phyloP scores from a whole-genome alignment of 495 filamentous ascomycete species.

The Tuber magnatum region DNA sequence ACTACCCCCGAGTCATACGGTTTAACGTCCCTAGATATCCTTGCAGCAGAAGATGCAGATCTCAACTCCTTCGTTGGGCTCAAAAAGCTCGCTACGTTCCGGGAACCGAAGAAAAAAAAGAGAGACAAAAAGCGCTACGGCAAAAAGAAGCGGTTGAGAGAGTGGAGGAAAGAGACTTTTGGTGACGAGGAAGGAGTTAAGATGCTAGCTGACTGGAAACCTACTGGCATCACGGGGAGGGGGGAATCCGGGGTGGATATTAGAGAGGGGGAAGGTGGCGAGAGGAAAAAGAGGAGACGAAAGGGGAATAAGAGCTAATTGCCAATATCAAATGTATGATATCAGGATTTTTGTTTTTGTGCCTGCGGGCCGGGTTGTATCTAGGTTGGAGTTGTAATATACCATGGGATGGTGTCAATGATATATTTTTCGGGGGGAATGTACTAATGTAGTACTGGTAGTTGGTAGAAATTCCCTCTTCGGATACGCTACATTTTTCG shows the following conservation, averaged over 20 bases:
- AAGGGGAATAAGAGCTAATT: constrained; percentile 33
- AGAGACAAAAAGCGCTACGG: constrained; percentile 78
- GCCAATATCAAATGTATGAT: neutral
- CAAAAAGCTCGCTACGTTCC: constrained; percentile 87
- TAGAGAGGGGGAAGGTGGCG: constrained; percentile 17
- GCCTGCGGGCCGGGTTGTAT: neutral
- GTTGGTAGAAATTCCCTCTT: neutral
- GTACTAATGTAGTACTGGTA: no score
- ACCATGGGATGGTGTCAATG: neutral
- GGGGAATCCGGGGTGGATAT: constrained; percentile 13
- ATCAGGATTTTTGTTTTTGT: neutral
- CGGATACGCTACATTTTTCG: no score
- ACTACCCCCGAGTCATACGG: constrained; percentile 86
- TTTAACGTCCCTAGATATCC: constrained; percentile 78
- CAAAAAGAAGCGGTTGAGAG: constrained; percentile 79
- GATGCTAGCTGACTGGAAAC: constrained; percentile 40
- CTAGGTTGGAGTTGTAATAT: neutral
- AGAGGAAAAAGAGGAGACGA: constrained; percentile 40
- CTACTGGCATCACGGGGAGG: constrained; percentile 12
- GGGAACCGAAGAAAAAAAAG: constrained; percentile 77
- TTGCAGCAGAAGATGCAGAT: constrained; percentile 75
- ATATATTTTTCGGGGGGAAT: neutral
- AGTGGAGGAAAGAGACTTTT: constrained; percentile 92
- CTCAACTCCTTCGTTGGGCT: constrained; percentile 87
- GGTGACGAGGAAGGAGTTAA: constrained; percentile 58